A percentile compares a stretch with the other conserved stretches of the same genome.
Conservation (phyloP, 805 yeast species). For the Candida ficus region DNA sequence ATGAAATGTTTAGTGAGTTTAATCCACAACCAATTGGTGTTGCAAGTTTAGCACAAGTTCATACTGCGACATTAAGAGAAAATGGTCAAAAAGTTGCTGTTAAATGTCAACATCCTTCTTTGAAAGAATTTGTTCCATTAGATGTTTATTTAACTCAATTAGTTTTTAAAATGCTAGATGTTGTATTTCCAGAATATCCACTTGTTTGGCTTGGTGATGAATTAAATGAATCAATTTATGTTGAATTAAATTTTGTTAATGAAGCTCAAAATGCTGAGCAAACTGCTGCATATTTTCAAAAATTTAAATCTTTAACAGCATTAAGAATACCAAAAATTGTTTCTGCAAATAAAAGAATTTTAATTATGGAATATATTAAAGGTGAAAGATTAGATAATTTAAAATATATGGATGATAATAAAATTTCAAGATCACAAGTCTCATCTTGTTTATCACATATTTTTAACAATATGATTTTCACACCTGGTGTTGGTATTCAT, state of each 20-base stretch:
- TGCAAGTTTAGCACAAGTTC: constrained; percentile 96
- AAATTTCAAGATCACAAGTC: constrained; percentile 72
- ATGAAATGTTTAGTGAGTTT: constrained; percentile 63
- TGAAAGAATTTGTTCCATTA: constrained; percentile 82
- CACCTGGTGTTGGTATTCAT: constrained; percentile 86
- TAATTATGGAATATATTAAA: constrained; percentile 81
- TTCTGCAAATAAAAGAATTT: constrained; percentile 61
- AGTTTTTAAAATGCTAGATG: constrained; percentile 69
- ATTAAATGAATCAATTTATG: constrained; percentile 75
- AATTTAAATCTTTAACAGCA: constrained; percentile 59
- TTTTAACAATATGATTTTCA: constrained; percentile 92
- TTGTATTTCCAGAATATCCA: constrained; percentile 90
- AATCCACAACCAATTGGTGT: constrained; percentile 81
- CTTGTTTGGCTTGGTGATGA: constrained; percentile 95
- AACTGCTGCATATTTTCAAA: constrained; percentile 64
- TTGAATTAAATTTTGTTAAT: constrained; percentile 83
- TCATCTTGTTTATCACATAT: constrained; percentile 83
- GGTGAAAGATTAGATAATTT: constrained; percentile 84
- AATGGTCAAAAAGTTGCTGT: constrained; percentile 81
- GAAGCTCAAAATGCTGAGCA: constrained; percentile 78
- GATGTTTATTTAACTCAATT: constrained; percentile 75
- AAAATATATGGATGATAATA: constrained; percentile 52
- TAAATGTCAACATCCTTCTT: constrained; percentile 88
- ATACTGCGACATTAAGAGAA: constrained; percentile 55
- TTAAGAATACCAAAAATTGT: constrained; percentile 70